These are phyloP conservation scores for Globisporangium okanoganense DNA, from an alignment of 352 stramenopile species.

Conservation along the genomic window DNA sequence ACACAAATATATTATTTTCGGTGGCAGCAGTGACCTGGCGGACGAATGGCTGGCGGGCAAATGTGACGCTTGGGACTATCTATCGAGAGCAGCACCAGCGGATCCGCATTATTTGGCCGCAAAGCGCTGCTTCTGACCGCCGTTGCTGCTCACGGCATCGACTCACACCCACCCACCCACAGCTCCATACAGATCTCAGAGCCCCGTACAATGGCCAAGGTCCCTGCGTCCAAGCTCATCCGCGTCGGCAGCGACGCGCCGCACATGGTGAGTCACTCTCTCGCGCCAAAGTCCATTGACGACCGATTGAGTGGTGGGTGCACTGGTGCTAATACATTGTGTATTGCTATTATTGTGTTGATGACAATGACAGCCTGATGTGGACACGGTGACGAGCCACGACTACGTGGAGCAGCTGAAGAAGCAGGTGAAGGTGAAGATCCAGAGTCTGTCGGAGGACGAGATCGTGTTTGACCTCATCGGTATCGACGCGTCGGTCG, in stretches of 20 bases:
- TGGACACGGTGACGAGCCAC: slow-evolving; percentile 66
- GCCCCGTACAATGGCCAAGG: slow-evolving; percentile 51
- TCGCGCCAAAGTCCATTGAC: not conserved
- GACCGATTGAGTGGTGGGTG: not conserved
- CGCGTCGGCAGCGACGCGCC: slow-evolving; percentile 70
- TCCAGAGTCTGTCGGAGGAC: slow-evolving; percentile 79
- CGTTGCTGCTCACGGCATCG: not conserved
- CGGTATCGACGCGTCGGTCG: slow-evolving; percentile 89
- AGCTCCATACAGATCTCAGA: not conserved
- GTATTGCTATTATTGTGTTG: not conserved
- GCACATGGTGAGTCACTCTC: slow-evolving; percentile 53
- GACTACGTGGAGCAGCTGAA: slow-evolving; percentile 82
- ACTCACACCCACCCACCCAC: not conserved
- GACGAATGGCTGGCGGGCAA: slow-evolving; percentile 10
- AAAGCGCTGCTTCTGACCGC: not conserved
- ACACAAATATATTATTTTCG: too few species aligned
- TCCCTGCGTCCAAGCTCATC: slow-evolving; percentile 60
- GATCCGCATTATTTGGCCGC: not conserved
- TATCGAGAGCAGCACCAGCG: not conserved
- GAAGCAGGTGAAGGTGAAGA: slow-evolving; percentile 83
- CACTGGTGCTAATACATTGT: not conserved
- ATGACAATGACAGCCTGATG: slow-evolving; percentile 44
- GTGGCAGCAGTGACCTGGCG: not conserved
- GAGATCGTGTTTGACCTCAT: slow-evolving; percentile 92
- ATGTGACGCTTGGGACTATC: slow-evolving; percentile 3